phyloP scores from a whole-genome alignment of 305 asterid genomes.

The Coffea humblotiana region DNA sequence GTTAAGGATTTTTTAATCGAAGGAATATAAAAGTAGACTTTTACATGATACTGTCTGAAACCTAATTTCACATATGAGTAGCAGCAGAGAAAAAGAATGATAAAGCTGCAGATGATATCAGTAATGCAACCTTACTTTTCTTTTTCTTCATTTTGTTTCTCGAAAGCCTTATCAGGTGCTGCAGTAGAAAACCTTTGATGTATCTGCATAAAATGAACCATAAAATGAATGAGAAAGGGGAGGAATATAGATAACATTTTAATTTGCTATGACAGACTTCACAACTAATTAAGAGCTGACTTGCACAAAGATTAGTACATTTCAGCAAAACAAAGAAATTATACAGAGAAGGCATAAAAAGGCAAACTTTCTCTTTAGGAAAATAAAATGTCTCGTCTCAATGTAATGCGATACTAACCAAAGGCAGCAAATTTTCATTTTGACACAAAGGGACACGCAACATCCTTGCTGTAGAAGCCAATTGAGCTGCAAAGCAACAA shows the following conservation, averaged over 20 bases:
- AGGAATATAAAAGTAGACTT: background rate
- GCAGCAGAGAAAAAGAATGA: constrained; percentile 4
- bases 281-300: background rate
- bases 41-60: background rate
- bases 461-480: constrained; percentile 9
- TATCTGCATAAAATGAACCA: constrained; percentile 40
- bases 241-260: background rate
- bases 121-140: constrained; percentile 46
- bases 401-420: constrained; percentile 14
- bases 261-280: no score
- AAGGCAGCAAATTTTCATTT: constrained; percentile 2
- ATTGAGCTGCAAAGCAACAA: constrained; percentile 15
- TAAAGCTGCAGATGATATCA: background rate
- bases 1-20: background rate
- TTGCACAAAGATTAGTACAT: background rate
- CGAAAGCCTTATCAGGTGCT: constrained; percentile 41
- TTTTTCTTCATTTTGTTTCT: constrained; percentile 43
- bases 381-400: background rate
- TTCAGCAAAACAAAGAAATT: background rate
- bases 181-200: constrained; percentile 51
- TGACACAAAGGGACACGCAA: constrained; percentile 1
- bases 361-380: background rate
- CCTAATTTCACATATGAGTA: constrained; percentile 6
- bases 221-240: background rate
- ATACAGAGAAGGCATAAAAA: background rate